Evolutionary conservation across 208 protist genomes (phyloP).

Genomic region (Crithidia acanthocephali): DNA sequence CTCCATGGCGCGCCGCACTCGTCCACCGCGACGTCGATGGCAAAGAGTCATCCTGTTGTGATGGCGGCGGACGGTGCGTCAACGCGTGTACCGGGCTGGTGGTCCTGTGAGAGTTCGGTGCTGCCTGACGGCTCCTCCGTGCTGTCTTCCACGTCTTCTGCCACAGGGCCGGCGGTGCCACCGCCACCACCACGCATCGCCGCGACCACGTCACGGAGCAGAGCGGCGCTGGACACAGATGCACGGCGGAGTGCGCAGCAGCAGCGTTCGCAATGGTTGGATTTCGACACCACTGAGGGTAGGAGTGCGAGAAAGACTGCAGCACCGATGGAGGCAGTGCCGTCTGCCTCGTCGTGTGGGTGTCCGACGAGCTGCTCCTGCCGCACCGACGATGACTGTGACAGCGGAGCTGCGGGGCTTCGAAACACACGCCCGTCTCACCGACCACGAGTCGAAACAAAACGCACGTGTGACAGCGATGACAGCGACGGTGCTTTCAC

Average conservation of each 20-base stretch:
- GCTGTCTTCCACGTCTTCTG: not conserved
- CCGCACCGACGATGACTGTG: constrained; percentile 18
- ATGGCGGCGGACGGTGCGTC: no score
- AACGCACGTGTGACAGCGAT: not conserved
- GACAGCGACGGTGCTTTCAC: not conserved
- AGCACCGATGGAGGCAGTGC: not conserved
- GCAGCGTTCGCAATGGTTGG: not conserved
- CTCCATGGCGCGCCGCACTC: not conserved
- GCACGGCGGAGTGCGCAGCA: not conserved
- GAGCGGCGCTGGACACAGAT: no score
- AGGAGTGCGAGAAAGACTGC: not conserved
- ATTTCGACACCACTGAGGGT: not conserved
- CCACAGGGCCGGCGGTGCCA: not conserved
- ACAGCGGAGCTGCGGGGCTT: no score
- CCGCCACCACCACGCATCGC: not conserved
- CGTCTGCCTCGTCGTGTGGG: constrained; percentile 23
- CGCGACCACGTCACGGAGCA: not conserved
- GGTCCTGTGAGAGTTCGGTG: constrained; percentile 20
- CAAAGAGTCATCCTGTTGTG: no score
- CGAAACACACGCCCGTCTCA: no score
- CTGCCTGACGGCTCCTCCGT: constrained; percentile 1
- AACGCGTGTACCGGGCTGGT: constrained; percentile 3
- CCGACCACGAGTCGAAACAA: no score
- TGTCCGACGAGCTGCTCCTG: constrained; percentile 30
- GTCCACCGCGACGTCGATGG: not conserved